Percentiles rank a stretch among this genome's conserved stretches.
These are phyloP conservation scores for Cryptosporidium sp. DNA, from an alignment of 169 alveolate genomes.

Conservation along the genomic window DNA sequence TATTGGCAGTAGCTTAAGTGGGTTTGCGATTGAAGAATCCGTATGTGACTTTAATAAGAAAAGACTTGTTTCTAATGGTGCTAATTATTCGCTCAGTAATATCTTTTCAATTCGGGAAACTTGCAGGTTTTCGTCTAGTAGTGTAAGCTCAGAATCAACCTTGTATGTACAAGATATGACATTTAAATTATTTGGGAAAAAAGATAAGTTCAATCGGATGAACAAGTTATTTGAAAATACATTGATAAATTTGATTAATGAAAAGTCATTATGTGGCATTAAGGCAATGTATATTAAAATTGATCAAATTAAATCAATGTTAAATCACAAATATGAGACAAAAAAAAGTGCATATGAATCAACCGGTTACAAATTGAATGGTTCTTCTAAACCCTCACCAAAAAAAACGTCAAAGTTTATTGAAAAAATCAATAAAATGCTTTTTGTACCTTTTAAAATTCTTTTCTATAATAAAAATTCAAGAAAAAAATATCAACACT, in stretches of 20 bases:
- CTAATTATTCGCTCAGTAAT: slow-evolving; percentile 22
- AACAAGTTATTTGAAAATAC: slow-evolving; percentile 7
- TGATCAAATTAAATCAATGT: not conserved
- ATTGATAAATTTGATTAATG: not conserved
- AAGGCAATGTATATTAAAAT: slow-evolving; percentile 20
- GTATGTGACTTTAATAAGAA: not conserved
- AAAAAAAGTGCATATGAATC: not conserved
- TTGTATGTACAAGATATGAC: slow-evolving; percentile 9
- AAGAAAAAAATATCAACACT: not conserved
- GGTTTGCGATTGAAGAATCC: slow-evolving; percentile 30
- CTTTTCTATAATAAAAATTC: not conserved
- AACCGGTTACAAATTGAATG: not conserved
- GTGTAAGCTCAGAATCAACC: slow-evolving; percentile 1
- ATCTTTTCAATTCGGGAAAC: slow-evolving; percentile 1
- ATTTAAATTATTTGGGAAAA: not conserved
- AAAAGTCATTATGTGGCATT: slow-evolving; percentile 23
- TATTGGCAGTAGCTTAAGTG: slow-evolving; percentile 16
- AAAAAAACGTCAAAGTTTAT: not conserved
- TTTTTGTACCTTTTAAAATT: not conserved
- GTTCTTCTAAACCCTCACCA: not conserved
- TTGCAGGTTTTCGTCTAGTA: not conserved
- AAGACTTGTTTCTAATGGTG: not conserved
- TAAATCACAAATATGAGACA: not conserved
- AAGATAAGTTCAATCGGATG: not conserved
- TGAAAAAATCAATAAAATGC: not conserved